Evolutionary conservation across 352 stramenopile species (phyloP), one percentile per base, ranked within the genome.

Genomic region (Albugo candida): DNA sequence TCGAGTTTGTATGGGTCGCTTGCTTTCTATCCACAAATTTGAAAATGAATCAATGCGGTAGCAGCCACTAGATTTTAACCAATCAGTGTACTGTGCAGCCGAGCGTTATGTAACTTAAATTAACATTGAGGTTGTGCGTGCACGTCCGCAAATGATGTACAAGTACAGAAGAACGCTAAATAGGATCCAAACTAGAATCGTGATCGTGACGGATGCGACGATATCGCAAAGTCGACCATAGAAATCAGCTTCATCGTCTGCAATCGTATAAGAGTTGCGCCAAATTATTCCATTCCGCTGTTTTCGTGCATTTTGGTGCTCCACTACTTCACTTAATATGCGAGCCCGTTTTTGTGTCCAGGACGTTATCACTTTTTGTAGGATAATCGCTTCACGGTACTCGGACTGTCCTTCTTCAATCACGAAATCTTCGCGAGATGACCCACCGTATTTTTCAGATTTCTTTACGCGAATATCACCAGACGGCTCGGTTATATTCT

Each of bases 341-440:
- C 3, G 38, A 43, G 8, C 38, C 55, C 52, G 19, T 74, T 59
- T 19, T 65, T 54, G 8, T 66, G 53, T 1, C 81, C 65, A 2
- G 60, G 60, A n/a, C 70, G 60, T 1, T 63, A 51, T 11, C 70
- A 51, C 2, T 46, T 56, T 24, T 56, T 24, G 17, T 43, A 19
- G 17, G 17, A 19, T 43, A 10, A 19, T 24, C 8, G 17, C 17
- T 43, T 24, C 38, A 43, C 38, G 17, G 17, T 43, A 24, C 24
- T 43, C 38, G 38, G 3, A 10, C 8, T 43, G 38, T 24, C 20
- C 49, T 18, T 56, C 38, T 18, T 45, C 34, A 10, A 70, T 58
- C 5, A 51, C 57, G 35, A 55, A 65, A 1, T 77, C 68, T 36
- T 67, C 47, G 12, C 58, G 61, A 19, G 38, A 10, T 2, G 24